Conservation (phyloP, 805 yeast species). For the Cyberlindnera bimundalis region DNA sequence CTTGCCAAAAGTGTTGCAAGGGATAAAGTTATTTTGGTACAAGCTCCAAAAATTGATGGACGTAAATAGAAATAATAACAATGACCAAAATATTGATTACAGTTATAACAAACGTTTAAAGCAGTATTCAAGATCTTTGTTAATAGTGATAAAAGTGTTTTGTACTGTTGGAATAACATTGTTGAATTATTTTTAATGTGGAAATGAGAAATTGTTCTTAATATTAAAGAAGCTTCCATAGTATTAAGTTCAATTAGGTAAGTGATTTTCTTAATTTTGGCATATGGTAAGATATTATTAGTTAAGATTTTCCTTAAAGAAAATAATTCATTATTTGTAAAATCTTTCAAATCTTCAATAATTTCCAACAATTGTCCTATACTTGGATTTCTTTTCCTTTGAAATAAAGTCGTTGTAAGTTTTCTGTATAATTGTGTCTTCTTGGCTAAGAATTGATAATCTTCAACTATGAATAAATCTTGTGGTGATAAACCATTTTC, state of each 20-base stretch:
- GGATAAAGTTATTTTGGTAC: not conserved
- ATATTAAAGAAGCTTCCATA: constrained; percentile 32
- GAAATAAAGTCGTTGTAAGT: constrained; percentile 32
- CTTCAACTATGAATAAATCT: constrained; percentile 36
- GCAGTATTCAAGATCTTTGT: constrained; percentile 33
- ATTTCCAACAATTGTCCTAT: constrained; percentile 32
- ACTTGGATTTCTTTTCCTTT: constrained; percentile 33
- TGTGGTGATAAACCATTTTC: constrained; percentile 33
- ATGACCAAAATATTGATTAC: constrained; percentile 31
- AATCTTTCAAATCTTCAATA: constrained; percentile 33
- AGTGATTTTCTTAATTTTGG: constrained; percentile 22
- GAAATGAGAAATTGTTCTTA: constrained; percentile 37
- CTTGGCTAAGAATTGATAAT: constrained; percentile 29
- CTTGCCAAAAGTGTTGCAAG: constrained; percentile 1
- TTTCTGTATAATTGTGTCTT: constrained; percentile 30
- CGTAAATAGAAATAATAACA: constrained; percentile 6
- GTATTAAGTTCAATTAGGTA: constrained; percentile 28
- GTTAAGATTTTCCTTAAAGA: constrained; percentile 14
- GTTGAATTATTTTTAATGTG: constrained; percentile 34
- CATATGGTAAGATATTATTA: constrained; percentile 11
- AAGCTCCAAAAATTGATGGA: not conserved
- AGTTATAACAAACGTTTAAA: constrained; percentile 31
- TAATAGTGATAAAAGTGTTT: constrained; percentile 21
- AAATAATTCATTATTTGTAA: constrained; percentile 27
- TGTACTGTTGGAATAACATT: constrained; percentile 34